Percentiles rank a stretch among this genome's conserved stretches.
These are phyloP conservation scores for Cerioporus squamosus DNA, from an alignment of 1,284 basidiomycete genomes.

Conservation along the genomic window DNA sequence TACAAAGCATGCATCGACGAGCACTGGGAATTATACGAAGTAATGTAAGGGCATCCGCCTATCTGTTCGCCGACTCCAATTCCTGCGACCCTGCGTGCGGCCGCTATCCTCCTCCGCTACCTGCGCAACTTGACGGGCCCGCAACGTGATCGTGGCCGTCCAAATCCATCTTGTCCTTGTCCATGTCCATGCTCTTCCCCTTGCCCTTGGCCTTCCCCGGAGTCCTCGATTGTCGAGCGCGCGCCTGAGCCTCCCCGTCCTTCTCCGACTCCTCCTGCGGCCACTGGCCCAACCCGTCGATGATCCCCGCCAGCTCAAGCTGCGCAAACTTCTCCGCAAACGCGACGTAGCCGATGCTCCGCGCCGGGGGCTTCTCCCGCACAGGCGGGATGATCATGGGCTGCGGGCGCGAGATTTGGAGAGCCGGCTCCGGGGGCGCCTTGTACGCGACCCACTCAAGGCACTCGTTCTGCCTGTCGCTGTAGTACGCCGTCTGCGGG, in stretches of 20 bases:
- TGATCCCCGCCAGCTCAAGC: slow-evolving; percentile 25
- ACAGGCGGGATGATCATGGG: slow-evolving; percentile 15
- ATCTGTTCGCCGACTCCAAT: neutral
- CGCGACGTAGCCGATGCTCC: slow-evolving; percentile 25
- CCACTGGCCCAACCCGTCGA: slow-evolving; percentile 28
- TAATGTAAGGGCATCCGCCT: neutral
- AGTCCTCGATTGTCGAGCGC: too few species aligned
- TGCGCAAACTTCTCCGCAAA: slow-evolving; percentile 23
- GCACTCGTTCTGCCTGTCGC: neutral
- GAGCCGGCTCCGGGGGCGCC: slow-evolving; percentile 11
- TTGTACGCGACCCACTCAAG: slow-evolving; percentile 12
- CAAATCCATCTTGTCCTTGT: too few species aligned
- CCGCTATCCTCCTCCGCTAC: too few species aligned
- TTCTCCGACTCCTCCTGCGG: slow-evolving; percentile 11
- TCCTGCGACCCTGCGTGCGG: too few species aligned
- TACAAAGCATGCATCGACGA: slow-evolving; percentile 10
- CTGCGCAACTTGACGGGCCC: too few species aligned
- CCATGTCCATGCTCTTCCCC: too few species aligned
- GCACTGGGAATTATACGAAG: neutral
- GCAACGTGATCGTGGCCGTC: too few species aligned
- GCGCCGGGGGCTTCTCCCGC: slow-evolving; percentile 15
- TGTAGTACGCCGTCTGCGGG: neutral
- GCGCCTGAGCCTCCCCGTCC: neutral
- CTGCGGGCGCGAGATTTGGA: slow-evolving; percentile 27
- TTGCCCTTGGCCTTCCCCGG: neutral